phyloP scores from a whole-genome alignment of 495 filamentous ascomycete genomes.

The Penicillium paxilli region DNA sequence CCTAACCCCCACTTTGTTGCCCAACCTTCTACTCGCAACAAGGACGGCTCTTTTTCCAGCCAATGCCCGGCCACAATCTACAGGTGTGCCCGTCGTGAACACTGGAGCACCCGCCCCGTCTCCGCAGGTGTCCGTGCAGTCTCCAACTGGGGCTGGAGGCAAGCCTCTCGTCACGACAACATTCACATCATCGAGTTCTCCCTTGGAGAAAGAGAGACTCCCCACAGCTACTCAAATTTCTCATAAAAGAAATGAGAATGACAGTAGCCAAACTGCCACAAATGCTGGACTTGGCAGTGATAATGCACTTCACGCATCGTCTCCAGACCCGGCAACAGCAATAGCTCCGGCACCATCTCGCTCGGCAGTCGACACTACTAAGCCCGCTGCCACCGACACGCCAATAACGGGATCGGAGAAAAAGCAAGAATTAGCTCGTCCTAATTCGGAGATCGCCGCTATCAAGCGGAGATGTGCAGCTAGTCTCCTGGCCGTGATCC shows the following conservation, averaged over 20 bases:
- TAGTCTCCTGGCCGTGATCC: conserved; percentile 48
- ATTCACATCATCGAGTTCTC: neutral
- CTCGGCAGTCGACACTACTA: conserved; percentile 3
- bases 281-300: conserved; percentile 6
- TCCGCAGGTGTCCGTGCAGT: conserved; percentile 32
- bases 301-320: conserved; percentile 4
- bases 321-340: neutral
- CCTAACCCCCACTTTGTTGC: conserved; percentile 66
- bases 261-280: conserved; percentile 15
- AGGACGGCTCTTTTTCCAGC: conserved; percentile 78
- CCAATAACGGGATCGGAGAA: conserved; percentile 14
- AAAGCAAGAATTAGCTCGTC: conserved; percentile 14
- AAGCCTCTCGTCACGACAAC: conserved; percentile 9
- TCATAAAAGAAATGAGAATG: neutral
- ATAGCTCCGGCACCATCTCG: neutral
- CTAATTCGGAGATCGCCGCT: conserved; percentile 41
- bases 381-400: neutral
- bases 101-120: conserved; percentile 22
- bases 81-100: conserved; percentile 21
- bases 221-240: neutral
- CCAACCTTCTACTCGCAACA: conserved; percentile 68
- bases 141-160: conserved; percentile 19
- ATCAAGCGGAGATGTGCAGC: conserved; percentile 59
- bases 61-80: conserved; percentile 54
- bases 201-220: conserved; percentile 8